phyloP scores from a whole-genome alignment of 2,329 filamentous ascomycete genomes.

The Pseudocercospora fijiensis region DNA sequence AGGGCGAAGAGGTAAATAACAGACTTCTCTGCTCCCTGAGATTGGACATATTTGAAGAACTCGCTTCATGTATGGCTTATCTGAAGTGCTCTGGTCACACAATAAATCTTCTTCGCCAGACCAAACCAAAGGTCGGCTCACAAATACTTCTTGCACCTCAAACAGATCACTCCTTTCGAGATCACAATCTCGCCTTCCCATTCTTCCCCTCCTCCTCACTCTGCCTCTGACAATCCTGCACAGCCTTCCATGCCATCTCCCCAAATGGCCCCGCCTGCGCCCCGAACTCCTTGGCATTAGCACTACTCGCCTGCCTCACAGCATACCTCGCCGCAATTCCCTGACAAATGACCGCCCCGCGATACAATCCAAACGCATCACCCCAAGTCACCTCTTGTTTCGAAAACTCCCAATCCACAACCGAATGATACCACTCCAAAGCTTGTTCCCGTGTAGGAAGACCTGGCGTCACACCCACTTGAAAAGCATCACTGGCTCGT shows the following conservation, averaged over 20 bases:
- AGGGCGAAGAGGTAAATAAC: constrained; percentile 19
- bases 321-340: constrained; percentile 91
- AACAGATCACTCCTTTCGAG: too few relatives aligned
- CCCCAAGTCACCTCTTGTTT: constrained; percentile 61
- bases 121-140: neutral
- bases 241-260: constrained; percentile 73
- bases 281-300: constrained; percentile 71
- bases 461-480: constrained; percentile 63
- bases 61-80: neutral
- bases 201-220: constrained; percentile 32
- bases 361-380: constrained; percentile 61
- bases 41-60: neutral
- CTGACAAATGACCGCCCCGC: constrained; percentile 68
- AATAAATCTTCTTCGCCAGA: neutral
- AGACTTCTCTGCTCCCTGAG: neutral
- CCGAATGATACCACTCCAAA: constrained; percentile 64
- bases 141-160: neutral
- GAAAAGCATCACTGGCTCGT: constrained; percentile 54
- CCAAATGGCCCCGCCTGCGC: constrained; percentile 69
- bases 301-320: constrained; percentile 82
- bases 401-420: constrained; percentile 68
- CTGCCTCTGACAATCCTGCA: constrained; percentile 48
- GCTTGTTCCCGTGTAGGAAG: constrained; percentile 61
- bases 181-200: constrained; percentile 22
- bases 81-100: neutral